phyloP scores from a whole-genome alignment of 352 stramenopile species.

The Globisporangium viniferum region DNA sequence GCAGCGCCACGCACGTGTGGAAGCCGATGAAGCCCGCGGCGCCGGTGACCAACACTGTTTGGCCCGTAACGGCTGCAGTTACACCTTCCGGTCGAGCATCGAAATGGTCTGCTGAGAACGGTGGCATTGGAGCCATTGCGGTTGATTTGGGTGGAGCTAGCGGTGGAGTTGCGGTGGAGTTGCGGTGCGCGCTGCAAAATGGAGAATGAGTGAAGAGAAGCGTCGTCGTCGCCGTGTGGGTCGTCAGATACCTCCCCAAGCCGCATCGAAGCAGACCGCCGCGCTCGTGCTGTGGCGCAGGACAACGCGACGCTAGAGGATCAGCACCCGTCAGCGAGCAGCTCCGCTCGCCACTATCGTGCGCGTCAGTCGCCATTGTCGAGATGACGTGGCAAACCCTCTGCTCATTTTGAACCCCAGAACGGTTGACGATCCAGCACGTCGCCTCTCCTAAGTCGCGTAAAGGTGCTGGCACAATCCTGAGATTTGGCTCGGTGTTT shows the following conservation, averaged over 20 bases:
- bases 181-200: background rate
- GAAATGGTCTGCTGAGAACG: background rate
- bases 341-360: background rate
- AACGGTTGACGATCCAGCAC: background rate
- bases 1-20: conserved; percentile 90
- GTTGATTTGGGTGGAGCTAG: background rate
- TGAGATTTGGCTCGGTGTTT: background rate
- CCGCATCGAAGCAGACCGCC: background rate
- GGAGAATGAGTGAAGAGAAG: background rate
- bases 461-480: background rate
- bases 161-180: background rate
- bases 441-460: background rate
- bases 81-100: background rate
- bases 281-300: background rate
- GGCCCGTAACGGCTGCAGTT: background rate
- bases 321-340: background rate
- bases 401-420: background rate
- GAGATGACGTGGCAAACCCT: background rate
- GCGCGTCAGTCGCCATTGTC: background rate
- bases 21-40: conserved; percentile 98
- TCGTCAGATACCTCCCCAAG: background rate
- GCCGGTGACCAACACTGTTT: conserved; percentile 81
- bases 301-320: background rate
- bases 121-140: background rate
- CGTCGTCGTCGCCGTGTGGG: background rate